phyloP scores from a whole-genome alignment of 352 stramenopile species.

The Albugo candida region DNA sequence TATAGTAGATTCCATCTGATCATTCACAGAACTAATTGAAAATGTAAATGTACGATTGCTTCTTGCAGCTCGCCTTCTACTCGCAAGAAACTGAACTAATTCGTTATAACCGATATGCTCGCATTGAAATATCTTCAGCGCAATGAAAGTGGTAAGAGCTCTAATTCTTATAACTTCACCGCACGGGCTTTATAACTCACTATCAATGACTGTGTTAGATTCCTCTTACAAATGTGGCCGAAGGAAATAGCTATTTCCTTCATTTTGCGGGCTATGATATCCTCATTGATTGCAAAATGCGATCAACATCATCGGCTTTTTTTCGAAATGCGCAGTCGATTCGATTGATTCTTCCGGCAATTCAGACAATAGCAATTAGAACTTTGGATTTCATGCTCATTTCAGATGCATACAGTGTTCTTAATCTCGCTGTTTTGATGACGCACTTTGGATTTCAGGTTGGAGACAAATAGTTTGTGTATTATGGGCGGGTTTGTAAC shows the following conservation, averaged over 20 bases:
- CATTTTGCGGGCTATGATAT: slow-evolving; percentile 60
- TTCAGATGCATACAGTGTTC: slow-evolving; percentile 46
- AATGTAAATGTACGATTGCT: no score
- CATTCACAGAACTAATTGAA: no score
- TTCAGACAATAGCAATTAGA: slow-evolving; percentile 21
- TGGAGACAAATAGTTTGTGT: no score
- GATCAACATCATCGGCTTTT: slow-evolving; percentile 10
- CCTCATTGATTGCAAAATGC: slow-evolving; percentile 49
- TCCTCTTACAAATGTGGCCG: slow-evolving; percentile 41
- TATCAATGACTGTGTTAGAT: slow-evolving; percentile 19
- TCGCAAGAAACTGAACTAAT: no score
- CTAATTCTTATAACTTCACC: background rate
- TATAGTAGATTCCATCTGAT: no score
- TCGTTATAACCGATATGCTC: no score
- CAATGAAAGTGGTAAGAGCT: slow-evolving; percentile 2
- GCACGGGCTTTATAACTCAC: background rate
- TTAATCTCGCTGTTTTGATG: slow-evolving; percentile 57
- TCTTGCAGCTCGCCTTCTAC: no score
- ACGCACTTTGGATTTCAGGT: slow-evolving; percentile 53
- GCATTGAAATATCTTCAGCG: background rate
- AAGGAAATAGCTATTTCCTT: slow-evolving; percentile 61
- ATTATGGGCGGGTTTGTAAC: no score
- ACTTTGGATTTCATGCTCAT: slow-evolving; percentile 53
- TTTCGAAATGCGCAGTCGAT: slow-evolving; percentile 19
- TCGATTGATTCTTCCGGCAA: slow-evolving; percentile 11